Evolutionary conservation across 2,329 filamentous ascomycete genomes (phyloP), one percentile per base, ranked within the genome.

Genomic region (Diaporthe sp.): DNA sequence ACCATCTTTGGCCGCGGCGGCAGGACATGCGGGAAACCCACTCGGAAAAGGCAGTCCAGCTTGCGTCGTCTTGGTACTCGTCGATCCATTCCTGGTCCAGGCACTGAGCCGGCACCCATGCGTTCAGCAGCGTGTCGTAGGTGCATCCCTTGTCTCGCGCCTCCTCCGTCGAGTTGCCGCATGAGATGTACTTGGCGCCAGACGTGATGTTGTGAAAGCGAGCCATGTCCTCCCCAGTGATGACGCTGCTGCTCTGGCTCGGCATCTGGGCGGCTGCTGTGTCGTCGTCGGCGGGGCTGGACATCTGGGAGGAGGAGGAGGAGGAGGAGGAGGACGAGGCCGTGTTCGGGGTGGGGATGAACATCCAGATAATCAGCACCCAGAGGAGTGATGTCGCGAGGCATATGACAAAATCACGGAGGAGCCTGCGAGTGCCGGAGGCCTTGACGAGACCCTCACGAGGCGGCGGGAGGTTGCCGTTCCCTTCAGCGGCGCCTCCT

Each of bases 11-110:
- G 9, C 8, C 22, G 55, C 10, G 17, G 13, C 19, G n/a, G 19
- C 12, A 22, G 42, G 9, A 51, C 6, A 44, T 17, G 9, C 5
- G 39, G 51, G 34, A 25, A 34, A 73, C 72, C 2, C 53, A 74
- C 72, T 81, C 80, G 17, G 76, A 71, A 55, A 75, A 81, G 0
- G 76, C 80, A 28, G 58, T 71, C 79, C 80, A 81, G 49, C 77
- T 79, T 12, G 58, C 68, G 70, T 81, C 80, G 19, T 81, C 80
- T 39, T 74, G 55, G 46, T 81, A 81, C 60, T 81, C 79, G 25
- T 77, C 79, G 22, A 80, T 75, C 31, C 72, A 79, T 25, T 80
- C 79, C 25, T 75, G 73, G 86, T 84, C 22, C 79, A 83, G 8
- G 60, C 76, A 77, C 46, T 51, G 34, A 15, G 70, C 34, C 51